Base-by-base conservation (phyloP, 805 yeast species). In the Diddensiella caesifluorescens region DNA sequence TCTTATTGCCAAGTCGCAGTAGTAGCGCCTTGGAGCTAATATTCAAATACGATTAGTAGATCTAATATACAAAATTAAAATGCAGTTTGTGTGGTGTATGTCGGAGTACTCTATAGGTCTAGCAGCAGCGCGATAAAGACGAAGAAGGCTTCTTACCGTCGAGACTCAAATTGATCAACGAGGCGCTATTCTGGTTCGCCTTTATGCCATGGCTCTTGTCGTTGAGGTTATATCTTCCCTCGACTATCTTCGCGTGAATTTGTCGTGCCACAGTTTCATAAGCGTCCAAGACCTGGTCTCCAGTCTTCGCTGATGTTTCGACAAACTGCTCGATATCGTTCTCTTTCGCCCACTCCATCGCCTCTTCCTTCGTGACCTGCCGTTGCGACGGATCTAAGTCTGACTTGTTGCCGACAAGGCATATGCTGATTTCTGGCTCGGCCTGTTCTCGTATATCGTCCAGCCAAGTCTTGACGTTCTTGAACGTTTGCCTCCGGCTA, bases 341-440 rank as follows among this genome's bases (percentile, higher is more conserved):
- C 35, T 69, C 75, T 44, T 64, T 66, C 4, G 76, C 76, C 61
- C 78, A 79, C 41, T 72, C 66, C 15, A 39, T 38, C 2, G 66
- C 67, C 38, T 59, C 65, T 29, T 49, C 55, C 10, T 48, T 40
- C 18, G 60, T 34, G 7, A 62, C 67, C 38, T 62, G 56, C 12
- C 67, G 45, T 45, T 22, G 67, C 44, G 22, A 38, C n/a, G n/a
- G n/a, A 9, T 42, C 51, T 31, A 86, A 56, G 60, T 89, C 96
- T 6, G 62, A 47, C 63, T 88, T 88, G 59, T 83, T 89, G 1
- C 95, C 96, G 5, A 87, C 80, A 7, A 88, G 59, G 37, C 85
- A 78, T 42, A 88, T 82, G 34, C 83, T 76, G 38, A 87, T 75
- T 32, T 79, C 77, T 83, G 53, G 69, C 46, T 75, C 73, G 18